Evolutionary conservation across 1,284 basidiomycete species (phyloP), one percentile per base, ranked within the genome.

Genomic region (Tremellales sp.): DNA sequence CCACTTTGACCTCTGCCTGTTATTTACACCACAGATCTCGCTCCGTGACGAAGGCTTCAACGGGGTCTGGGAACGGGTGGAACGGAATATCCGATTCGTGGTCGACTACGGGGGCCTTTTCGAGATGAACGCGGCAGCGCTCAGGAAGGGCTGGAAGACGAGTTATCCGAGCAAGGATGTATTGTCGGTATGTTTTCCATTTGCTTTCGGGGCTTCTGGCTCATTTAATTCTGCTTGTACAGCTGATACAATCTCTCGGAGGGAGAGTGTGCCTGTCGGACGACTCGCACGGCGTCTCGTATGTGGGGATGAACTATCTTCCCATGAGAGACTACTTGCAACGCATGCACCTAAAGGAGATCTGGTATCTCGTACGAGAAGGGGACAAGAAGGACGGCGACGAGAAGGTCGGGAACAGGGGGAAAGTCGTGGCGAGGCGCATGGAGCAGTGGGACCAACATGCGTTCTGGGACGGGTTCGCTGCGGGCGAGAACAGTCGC

Each of bases 81-180:
- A 81, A 63, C 74, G 91, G 50, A 98, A 98, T 66, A 74, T 98
- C 49, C 63, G 68, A 22, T 85, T 76, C 50, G 92, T 84, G 0
- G 76, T 85, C 8, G 74, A 64, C 16, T 97, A 97, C 69, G 94
- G 93, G 0, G 93, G 88, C 4, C 70, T 97, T 47, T 97, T 98
- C 65, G 94, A 99, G 71, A 76, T 88, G 44, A 97, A 95, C 64
- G 85, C 90, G 10, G 88, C 95, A 5, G 89, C 92, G 4, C 84
- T 97, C 60, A 75, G 91, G 54, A 98, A 98, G 69, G 83, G 85
- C 2, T 98, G 95, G 94, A 63, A 72, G 18, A 81, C 83, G 6
- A 80, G 86, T 3, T 97, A 95, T 72, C 95, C 94, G 0, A 86
- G 79, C 2, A 66, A 72, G 43, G 89, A 94, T 49, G 78, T 95